Evolutionary conservation across 176 grass and related monocot genomes (phyloP).

Genomic region (Oryza nivara): DNA sequence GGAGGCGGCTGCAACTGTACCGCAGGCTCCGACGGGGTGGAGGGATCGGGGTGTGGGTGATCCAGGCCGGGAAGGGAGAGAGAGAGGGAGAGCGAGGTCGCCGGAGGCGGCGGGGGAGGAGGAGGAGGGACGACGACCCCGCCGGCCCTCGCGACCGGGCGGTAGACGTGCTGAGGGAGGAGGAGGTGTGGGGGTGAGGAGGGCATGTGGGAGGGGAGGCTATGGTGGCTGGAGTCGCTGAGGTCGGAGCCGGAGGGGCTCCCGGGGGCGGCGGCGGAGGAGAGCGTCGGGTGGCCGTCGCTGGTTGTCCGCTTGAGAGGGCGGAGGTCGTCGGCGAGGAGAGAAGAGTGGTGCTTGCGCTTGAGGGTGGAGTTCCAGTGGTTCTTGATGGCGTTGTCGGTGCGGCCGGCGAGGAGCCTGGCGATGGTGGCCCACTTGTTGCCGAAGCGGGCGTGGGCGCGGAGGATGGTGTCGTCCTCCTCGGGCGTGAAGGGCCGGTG

Average conservation of each 20-base stretch:
- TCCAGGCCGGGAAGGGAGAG: conserved; percentile 72
- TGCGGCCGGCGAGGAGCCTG: conserved; percentile 71
- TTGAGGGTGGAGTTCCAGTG: conserved; percentile 99
- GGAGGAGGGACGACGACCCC: conserved; percentile 58
- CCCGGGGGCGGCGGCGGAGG: conserved; percentile 51
- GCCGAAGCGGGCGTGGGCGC: conserved; percentile 69
- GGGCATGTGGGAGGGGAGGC: conserved; percentile 47
- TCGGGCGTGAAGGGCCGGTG: conserved; percentile 85
- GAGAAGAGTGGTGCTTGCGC: conserved; percentile 39
- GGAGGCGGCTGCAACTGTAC: neutral
- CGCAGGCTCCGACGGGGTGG: neutral
- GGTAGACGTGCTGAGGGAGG: conserved; percentile 55
- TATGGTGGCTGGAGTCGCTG: conserved; percentile 74
- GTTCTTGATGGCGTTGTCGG: conserved; percentile 99
- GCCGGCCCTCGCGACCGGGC: conserved; percentile 53
- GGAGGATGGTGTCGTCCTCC: conserved; percentile 89
- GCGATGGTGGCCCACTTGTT: conserved; percentile 99
- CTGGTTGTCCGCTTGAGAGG: conserved; percentile 75
- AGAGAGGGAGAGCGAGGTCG: conserved; percentile 72
- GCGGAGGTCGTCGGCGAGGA: conserved; percentile 26
- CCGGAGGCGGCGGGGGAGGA: conserved; percentile 19
- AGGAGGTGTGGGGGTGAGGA: conserved; percentile 21
- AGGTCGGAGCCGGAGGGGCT: conserved; percentile 78
- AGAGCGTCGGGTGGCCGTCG: conserved; percentile 50
- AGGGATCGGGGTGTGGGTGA: neutral